Conservation (phyloP, 805 yeast species). For the Wickerhamomyces ciferrii region DNA sequence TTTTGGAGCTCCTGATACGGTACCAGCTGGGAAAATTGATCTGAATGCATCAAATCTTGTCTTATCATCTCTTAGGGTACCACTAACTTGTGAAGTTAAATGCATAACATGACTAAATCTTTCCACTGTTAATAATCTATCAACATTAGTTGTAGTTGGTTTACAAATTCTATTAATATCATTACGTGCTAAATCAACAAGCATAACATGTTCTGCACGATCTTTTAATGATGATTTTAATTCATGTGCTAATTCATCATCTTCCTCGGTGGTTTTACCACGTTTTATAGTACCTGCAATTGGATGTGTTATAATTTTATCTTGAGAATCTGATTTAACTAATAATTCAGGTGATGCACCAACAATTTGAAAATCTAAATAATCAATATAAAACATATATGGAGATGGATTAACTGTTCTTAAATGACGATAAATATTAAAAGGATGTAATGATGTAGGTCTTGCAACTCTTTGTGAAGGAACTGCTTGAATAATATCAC, state of each 20-base stretch:
- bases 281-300: conserved; percentile 95
- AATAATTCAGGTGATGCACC: conserved; percentile 97
- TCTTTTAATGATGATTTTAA: conserved; percentile 79
- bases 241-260: conserved; percentile 72
- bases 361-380: conserved; percentile 85
- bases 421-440: conserved; percentile 90
- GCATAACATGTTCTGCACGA: conserved; percentile 97
- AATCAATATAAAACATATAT: conserved; percentile 89
- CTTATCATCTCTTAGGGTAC: conserved; percentile 77
- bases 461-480: conserved; percentile 97
- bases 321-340: conserved; percentile 70
- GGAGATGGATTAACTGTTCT: conserved; percentile 98
- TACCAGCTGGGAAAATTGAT: conserved; percentile 98
- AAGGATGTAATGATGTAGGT: conserved; percentile 93
- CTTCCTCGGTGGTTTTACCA: conserved; percentile 90
- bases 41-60: conserved; percentile 95
- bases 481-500: conserved; percentile 96
- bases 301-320: conserved; percentile 88
- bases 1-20: conserved; percentile 98
- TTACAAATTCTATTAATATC: conserved; percentile 94
- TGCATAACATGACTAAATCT: conserved; percentile 97
- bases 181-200: conserved; percentile 95
- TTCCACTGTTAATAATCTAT: conserved; percentile 83
- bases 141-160: conserved; percentile 80
- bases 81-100: conserved; percentile 90